Base-by-base conservation (phyloP, 208 protist genomes). In the Trypanosoma theileri region DNA sequence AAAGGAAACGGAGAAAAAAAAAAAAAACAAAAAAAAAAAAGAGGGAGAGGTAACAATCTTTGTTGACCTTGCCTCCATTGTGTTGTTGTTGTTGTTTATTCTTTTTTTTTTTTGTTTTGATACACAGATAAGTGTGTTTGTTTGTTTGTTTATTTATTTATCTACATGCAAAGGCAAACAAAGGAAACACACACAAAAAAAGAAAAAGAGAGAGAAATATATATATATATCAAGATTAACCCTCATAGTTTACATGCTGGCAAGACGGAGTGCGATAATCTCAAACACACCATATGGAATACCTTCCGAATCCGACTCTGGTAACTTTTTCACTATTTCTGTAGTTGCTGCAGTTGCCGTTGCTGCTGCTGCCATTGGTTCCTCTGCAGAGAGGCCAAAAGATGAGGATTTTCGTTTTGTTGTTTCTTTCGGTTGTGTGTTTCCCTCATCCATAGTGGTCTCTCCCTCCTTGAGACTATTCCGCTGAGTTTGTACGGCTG, bases 201-300 rank as follows among this genome's bases (percentile, higher is more conserved):
- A 6, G n/a, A n/a, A n/a, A n/a, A n/a, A n/a, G n/a, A n/a, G n/a
- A n/a, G n/a, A n/a, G n/a, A n/a, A n/a, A n/a, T n/a, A n/a, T n/a
- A n/a, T n/a, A n/a, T n/a, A 35, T 6, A 35, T 6, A 35, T 35
- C 28, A 35, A 35, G 6, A 8, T 35, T 48, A 35, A 45, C 8
- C 8, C 31, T 21, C 3, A 24, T 42, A 7, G 24, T 46, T 42
- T 66, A 73, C 68, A 73, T 66, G 35, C 68, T 60, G n/a, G 59
- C 68, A 14, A 73, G 68, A 24, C 59, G 68, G 17, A 73, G 68
- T 3, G 68, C 68, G 28, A 73, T 73, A 42, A 73, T 51, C 42
- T 73, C 68, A 73, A 73, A 73, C 17, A 73, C 42, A 21, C 54
- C n/a, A 52, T 73, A 73, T 17, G 59, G 51, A 19, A 73, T 66